Conservation (phyloP, 331 rosid genomes). For the Arachis monticola region DNA sequence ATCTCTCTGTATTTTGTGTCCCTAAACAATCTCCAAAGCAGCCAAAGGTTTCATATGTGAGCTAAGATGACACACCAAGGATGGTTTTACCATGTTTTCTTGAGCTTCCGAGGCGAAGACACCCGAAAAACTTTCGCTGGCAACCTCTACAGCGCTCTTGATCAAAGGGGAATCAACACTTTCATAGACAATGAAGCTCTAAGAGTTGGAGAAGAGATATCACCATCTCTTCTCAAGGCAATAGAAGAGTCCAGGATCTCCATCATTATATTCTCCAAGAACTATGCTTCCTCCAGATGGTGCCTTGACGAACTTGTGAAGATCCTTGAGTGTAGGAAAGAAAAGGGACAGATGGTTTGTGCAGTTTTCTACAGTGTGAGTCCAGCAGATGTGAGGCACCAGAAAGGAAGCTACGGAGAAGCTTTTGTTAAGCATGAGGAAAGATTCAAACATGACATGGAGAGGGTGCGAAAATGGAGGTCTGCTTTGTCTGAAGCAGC, state of each 20-base stretch:
- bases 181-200: slow-evolving; percentile 43
- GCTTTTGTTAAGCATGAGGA: slow-evolving; percentile 40
- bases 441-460: slow-evolving; percentile 28
- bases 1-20: not conserved
- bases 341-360: slow-evolving; percentile 38
- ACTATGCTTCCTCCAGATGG: slow-evolving; percentile 39
- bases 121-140: slow-evolving; percentile 39
- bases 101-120: slow-evolving; percentile 40
- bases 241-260: slow-evolving; percentile 43
- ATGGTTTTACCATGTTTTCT: slow-evolving; percentile 41
- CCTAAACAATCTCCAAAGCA: not conserved
- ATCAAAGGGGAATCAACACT: slow-evolving; percentile 43
- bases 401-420: slow-evolving; percentile 36
- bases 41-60: slow-evolving; percentile 1
- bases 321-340: slow-evolving; percentile 39
- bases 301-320: slow-evolving; percentile 43
- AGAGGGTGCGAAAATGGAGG: slow-evolving; percentile 41
- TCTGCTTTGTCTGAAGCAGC: slow-evolving; percentile 41
- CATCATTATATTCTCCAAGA: slow-evolving; percentile 38
- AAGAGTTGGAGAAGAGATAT: slow-evolving; percentile 37
- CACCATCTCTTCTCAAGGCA: slow-evolving; percentile 42
- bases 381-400: slow-evolving; percentile 38
- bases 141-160: slow-evolving; percentile 39
- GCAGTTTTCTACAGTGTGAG: slow-evolving; percentile 32
- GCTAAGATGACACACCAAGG: slow-evolving; percentile 19